Evolutionary conservation across 139 green algal genomes (phyloP), one percentile per base, ranked within the genome.

Genomic region (Tetraselmis striata): DNA sequence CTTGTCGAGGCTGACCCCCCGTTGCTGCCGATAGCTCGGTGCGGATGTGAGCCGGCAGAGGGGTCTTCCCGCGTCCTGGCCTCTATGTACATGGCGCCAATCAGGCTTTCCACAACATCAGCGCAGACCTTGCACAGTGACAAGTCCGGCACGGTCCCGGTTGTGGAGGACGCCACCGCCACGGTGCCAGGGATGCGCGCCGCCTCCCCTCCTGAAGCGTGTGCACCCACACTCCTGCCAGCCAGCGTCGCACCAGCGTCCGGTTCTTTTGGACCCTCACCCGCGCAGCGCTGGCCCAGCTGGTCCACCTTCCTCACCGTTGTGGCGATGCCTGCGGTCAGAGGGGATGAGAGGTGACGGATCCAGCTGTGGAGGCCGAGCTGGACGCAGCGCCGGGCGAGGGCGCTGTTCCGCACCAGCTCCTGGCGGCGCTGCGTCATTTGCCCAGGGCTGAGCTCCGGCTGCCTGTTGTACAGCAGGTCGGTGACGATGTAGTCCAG

Each of bases 71-170:
- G n/a, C n/a, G n/a, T n/a, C n/a, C n/a, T n/a, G n/a, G 45, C 45
- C 18, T 93, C 89, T 30, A 92, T 59, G 29, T 84, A 92, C 81
- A 92, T 79, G 26, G 88, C 89, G 0, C 87, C 89, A 11, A 89
- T 58, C 67, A 91, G 29, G 23, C 82, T 76, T 83, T 93, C 89
- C 28, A 90, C 67, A 5, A 93, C 45, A 74, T 93, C 89, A 1
- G 77, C 83, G 79, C 92, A 86, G 32, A 87, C 85, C 85, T 92
- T 90, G 78, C 80, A 82, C 28, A 31, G 58, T 11, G 74, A 76
- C 30, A 79, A 59, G 29, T 30, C 75, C 45, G 18, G 11, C 26
- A 32, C 75, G 79, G n/a, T 67, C 78, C 79, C n/a, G n/a, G n/a
- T n/a, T n/a, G n/a, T n/a, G n/a, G n/a, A n/a, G n/a, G n/a, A n/a